phyloP scores from a whole-genome alignment of 768 basidiomycete genomes.

The Boletus sp. region DNA sequence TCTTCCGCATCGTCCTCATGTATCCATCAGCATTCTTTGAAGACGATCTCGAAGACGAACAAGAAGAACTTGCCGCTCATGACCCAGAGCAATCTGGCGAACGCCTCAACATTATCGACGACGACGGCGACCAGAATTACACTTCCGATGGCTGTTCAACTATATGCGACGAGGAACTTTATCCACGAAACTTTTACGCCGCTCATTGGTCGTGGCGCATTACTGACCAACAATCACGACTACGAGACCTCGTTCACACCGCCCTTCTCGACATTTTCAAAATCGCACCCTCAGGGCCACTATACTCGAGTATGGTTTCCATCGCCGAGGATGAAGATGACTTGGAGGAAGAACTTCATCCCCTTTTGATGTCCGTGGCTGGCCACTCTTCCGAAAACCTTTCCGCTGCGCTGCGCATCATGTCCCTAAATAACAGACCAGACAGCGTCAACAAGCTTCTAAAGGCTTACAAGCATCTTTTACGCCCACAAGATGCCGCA shows the following conservation, averaged over 20 bases:
- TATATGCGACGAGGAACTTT: slow-evolving; percentile 21
- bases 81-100: neutral
- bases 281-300: slow-evolving; percentile 41
- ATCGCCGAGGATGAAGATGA: slow-evolving; percentile 36
- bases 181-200: slow-evolving; percentile 37
- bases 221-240: slow-evolving; percentile 36
- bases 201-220: slow-evolving; percentile 50
- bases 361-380: slow-evolving; percentile 39
- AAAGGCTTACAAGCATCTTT: slow-evolving; percentile 45
- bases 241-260: slow-evolving; percentile 45
- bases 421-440: slow-evolving; percentile 36
- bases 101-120: slow-evolving; percentile 24
- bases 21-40: neutral
- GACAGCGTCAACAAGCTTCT: slow-evolving; percentile 42
- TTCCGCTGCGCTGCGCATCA: slow-evolving; percentile 53
- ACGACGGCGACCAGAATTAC: slow-evolving; percentile 31
- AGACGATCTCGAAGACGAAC: slow-evolving; percentile 27
- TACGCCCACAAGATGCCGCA: slow-evolving; percentile 56
- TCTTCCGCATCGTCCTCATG: neutral
- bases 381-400: slow-evolving; percentile 50
- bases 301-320: slow-evolving; percentile 43
- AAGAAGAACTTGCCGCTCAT: slow-evolving; percentile 6
- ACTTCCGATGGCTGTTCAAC: slow-evolving; percentile 20
- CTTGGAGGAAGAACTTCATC: slow-evolving; percentile 34
- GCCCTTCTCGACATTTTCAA: slow-evolving; percentile 49